Evolutionary conservation across 768 basidiomycete genomes (phyloP).

Genomic region (Calvatia gigantea): DNA sequence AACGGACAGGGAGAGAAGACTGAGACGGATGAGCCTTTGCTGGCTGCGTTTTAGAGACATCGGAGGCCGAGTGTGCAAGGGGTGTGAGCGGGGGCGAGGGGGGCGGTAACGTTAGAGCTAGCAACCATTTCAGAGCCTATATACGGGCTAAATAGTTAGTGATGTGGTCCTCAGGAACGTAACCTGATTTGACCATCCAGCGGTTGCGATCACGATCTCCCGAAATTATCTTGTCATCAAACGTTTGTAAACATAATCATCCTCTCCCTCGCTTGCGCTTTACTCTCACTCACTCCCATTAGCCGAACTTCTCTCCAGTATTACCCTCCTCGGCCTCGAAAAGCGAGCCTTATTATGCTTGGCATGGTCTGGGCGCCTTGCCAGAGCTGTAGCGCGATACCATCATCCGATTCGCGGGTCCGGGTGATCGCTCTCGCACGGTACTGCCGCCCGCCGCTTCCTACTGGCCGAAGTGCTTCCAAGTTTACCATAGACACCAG

Average conservation of each 20-base stretch:
- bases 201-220: background rate
- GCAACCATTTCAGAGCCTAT: background rate
- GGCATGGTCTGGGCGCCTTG: no score
- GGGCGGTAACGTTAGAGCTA: background rate
- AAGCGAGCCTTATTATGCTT: no score
- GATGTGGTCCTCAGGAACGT: background rate
- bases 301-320: background rate
- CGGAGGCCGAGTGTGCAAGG: background rate
- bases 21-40: conserved; percentile 7
- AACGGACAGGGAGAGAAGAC: conserved; percentile 8
- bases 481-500: no score
- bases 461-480: no score
- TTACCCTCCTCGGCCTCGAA: background rate
- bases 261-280: background rate
- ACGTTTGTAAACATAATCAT: background rate
- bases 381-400: no score
- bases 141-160: background rate
- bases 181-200: background rate
- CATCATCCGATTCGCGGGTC: no score
- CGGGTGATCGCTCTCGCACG: no score
- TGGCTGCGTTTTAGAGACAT: conserved; percentile 9
- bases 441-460: no score
- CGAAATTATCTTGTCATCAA: background rate
- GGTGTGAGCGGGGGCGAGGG: background rate
- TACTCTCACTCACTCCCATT: background rate